Base-by-base conservation (phyloP, 148 eudicot genomes). In the Rhododendron williamsianum region DNA sequence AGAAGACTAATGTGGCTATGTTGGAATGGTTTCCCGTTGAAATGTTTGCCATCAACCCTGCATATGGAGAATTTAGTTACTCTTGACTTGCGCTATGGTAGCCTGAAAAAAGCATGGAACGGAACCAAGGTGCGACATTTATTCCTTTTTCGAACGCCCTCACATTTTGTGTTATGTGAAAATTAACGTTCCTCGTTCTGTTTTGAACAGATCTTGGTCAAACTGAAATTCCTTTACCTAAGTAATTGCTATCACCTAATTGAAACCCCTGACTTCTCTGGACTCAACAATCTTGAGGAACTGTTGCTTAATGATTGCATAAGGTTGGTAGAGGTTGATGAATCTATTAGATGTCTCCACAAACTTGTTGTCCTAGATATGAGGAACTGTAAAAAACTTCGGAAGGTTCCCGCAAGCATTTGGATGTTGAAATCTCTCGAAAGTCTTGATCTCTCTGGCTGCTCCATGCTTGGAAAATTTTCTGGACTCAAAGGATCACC, bases 311-410 rank as follows among this genome's bases (percentile, higher is more conserved):
- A 30, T 16, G 36, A 73, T n/a, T 83, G 85, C 56, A 27, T 18
- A 83, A 83, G 51, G n/a, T 69, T 83, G 77, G 36, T 4, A 69
- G 78, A 83, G 60, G 76, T 71, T 71, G 58, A 83, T 48, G 56
- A 73, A 6, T 83, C 85, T 69, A 69, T 83, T 11, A 49, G 27
- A n/a, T 67, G 15, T 35, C 78, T 83, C 11, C 4, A 48, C 30
- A 83, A 71, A 23, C 85, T 83, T 69, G 35, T 43, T 82, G 76
- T 83, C 48, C 43, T 41, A 41, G 43, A 41, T 41, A 41, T 41
- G 43, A 41, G 43, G 25, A 76, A 48, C 23, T 67, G 77, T 25
- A 67, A n/a, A 65, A 72, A 27, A 0, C 23, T 83, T 12, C 3
- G 4, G 41, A 35, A 74, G 38, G 9, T 71, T 51, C 79, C 85